A percentile compares a stretch with the other conserved stretches of the same genome.
These are phyloP conservation scores for Tephrocybe sp. DNA, from an alignment of 768 basidiomycete species.

Conservation along the genomic window DNA sequence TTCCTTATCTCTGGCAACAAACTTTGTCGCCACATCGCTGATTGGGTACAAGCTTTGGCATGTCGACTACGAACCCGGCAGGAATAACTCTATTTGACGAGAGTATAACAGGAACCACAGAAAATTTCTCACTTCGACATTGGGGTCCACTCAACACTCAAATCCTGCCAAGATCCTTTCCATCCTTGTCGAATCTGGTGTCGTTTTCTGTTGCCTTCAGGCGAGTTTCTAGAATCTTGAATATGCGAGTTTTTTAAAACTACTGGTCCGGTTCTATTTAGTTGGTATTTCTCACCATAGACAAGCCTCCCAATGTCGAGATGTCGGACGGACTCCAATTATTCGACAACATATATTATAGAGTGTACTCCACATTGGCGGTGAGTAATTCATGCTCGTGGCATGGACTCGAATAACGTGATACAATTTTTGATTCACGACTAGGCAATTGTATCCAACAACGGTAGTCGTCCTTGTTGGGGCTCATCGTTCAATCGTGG, in stretches of 20 bases:
- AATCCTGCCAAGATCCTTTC: not conserved
- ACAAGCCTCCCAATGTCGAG: not conserved
- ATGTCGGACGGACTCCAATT: not conserved
- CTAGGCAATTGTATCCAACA: conserved; percentile 3
- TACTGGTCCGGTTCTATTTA: not conserved
- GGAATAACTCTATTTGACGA: not conserved
- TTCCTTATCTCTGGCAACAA: not conserved
- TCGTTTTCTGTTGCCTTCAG: not conserved
- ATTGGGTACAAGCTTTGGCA: conserved; percentile 6
- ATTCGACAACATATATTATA: not conserved
- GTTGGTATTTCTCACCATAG: not conserved
- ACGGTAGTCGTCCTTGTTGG: not conserved
- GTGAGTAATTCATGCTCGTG: no score
- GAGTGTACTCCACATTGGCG: not conserved
- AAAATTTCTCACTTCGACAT: not conserved
- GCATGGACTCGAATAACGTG: no score
- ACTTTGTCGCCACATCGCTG: not conserved
- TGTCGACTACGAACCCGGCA: no score
- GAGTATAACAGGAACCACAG: not conserved
- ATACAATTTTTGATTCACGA: no score
- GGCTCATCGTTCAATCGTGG: not conserved
- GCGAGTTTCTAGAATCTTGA: no score
- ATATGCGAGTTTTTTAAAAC: no score
- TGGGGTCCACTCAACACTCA: not conserved
- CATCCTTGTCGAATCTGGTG: conserved; percentile 2